phyloP scores from a whole-genome alignment of 805 yeast species.

The Pichia paraexigua region DNA sequence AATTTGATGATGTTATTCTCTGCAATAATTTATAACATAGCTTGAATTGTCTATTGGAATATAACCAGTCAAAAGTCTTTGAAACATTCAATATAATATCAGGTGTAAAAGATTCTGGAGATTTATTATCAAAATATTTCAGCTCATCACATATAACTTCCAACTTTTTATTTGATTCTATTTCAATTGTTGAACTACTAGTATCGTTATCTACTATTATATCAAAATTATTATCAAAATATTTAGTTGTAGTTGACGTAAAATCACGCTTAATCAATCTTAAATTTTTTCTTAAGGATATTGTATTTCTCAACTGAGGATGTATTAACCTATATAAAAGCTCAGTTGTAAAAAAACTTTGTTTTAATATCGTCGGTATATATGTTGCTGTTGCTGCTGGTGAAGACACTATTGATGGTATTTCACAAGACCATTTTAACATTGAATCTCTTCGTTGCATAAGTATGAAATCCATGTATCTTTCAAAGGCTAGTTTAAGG shows the following conservation, averaged over 20 bases:
- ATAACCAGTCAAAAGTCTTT: conserved; percentile 18
- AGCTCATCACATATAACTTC: conserved; percentile 2
- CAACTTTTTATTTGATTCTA: conserved; percentile 9
- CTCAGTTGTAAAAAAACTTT: conserved; percentile 13
- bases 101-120: conserved; percentile 7
- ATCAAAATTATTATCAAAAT: conserved; percentile 22
- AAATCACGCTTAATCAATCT: conserved; percentile 16
- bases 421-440: conserved; percentile 23
- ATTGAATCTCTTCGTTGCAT: conserved; percentile 22
- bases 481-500: conserved; percentile 19
- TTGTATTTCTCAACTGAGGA: background rate
- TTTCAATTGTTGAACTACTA: conserved; percentile 1
- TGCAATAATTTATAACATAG: conserved; percentile 11
- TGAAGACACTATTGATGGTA: background rate
- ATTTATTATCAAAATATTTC: background rate
- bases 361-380: background rate
- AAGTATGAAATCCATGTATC: conserved; percentile 20
- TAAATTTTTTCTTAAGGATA: background rate
- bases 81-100: conserved; percentile 8
- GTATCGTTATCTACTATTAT: conserved; percentile 11
- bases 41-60: conserved; percentile 12
- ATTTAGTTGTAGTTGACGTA: conserved; percentile 16
- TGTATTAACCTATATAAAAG: background rate
- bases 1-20: background rate
- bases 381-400: background rate